Evolutionary conservation across 306 rosid genomes (phyloP), one percentile per base, ranked within the genome.

Genomic region (Cucurbita pepo): DNA sequence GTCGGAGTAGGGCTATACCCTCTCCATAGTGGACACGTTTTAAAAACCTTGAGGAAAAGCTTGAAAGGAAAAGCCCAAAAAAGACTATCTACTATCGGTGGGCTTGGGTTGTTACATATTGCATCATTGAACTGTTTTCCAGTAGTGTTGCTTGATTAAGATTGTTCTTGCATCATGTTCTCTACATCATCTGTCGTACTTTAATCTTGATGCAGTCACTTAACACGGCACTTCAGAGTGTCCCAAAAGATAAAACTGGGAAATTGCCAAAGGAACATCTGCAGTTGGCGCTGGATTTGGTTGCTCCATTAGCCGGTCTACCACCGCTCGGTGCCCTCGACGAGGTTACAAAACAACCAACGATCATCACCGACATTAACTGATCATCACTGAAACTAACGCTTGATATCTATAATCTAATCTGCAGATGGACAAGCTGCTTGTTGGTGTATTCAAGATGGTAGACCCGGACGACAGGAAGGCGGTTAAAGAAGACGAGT

Each of bases 241-340:
- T 88, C 79, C 89, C 97, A 9, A 89, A 71, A 81, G 96, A 95
- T 71, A 83, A 79, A 34, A 85, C 77, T 41, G 99, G 91, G 45
- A 95, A 95, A 84, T 51, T 91, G 21, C 75, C 88, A 0, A 91
- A 88, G 82, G 90, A 91, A 53, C 82, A 77, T 82, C 75, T 89
- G 79, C 83, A 80, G 34, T 81, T 82, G 72, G 87, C 88, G 0
- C 81, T 95, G 21, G 97, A 95, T 44, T 78, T 56, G 19, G 78
- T 91, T 75, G 90, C 85, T 73, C 92, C 95, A 64, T 78, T 90
- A 30, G 95, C 97, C 21, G 95, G 92, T 58, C 85, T 95, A 45
- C 99, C 97, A 36, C 99, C 97, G 16, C 75, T 85, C 54, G 97
- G 96, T 58, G 89, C 95, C 78, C 79, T 95, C 55, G 86, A 85